A percentile compares a stretch with the other conserved stretches of the same genome.
Evolutionary conservation across 768 basidiomycete genomes (phyloP).

Genomic region (Paxillus ammoniavirescens): DNA sequence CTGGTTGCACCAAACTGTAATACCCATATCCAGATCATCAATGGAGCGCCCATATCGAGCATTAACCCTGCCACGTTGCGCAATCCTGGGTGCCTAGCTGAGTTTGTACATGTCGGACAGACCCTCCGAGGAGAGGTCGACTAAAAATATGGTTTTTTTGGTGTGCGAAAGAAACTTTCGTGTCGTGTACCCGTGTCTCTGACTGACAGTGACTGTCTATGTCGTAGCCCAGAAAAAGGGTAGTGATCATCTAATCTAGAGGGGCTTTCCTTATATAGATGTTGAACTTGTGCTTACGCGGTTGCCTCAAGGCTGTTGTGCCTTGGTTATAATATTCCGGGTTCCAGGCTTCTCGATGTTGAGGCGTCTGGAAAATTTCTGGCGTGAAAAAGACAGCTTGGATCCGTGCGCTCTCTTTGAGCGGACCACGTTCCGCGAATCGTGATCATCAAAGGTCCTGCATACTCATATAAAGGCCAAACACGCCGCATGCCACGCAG

Average conservation of each 20-base stretch:
- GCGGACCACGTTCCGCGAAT: conserved; percentile 19
- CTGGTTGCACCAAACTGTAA: conserved; percentile 9
- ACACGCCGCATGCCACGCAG: conserved; percentile 31
- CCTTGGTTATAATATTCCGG: no score
- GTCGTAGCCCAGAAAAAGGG: no score
- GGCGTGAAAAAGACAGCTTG: conserved; percentile 20
- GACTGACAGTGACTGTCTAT: no score
- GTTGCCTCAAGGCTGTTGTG: conserved; percentile 25
- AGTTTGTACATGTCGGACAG: conserved; percentile 57
- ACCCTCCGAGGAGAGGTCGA: conserved; percentile 46
- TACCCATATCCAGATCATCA: conserved; percentile 57
- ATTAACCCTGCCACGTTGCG: conserved; percentile 72
- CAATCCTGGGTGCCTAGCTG: conserved; percentile 69
- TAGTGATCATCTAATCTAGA: neutral
- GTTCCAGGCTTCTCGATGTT: neutral
- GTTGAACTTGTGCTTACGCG: conserved; percentile 1
- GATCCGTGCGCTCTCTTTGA: conserved; percentile 22
- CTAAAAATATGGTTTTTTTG: conserved; percentile 2
- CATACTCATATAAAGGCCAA: conserved; percentile 8
- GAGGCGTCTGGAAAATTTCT: conserved; percentile 16
- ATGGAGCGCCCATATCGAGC: conserved; percentile 64
- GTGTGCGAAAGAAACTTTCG: neutral
- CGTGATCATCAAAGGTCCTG: conserved; percentile 20
- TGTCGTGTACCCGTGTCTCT: neutral
- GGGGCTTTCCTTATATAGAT: conserved; percentile 6